Percentiles rank a stretch among this genome's conserved stretches.
These are phyloP conservation scores for Pleurostoma richardsiae DNA, from an alignment of 2,329 filamentous ascomycete species.

Conservation along the genomic window DNA sequence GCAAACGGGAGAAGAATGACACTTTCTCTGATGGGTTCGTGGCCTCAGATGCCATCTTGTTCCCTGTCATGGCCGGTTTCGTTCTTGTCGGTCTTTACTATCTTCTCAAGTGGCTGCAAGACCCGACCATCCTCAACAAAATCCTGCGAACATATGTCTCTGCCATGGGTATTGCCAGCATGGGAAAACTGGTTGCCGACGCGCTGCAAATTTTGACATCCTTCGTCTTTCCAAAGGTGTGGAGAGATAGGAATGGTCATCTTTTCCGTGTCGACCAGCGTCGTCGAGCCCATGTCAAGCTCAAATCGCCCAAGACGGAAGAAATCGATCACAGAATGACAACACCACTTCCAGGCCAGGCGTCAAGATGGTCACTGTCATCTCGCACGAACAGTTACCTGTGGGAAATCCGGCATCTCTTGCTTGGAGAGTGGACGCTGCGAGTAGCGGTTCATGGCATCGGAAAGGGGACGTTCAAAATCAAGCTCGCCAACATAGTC, in stretches of 20 bases:
- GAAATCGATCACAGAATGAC: constrained; percentile 23
- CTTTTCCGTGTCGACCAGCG: constrained; percentile 41
- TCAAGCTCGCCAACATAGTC: constrained; percentile 54
- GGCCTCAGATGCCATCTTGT: constrained; percentile 75
- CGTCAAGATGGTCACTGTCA: constrained; percentile 11
- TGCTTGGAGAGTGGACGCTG: constrained; percentile 47
- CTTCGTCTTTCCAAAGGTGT: constrained; percentile 70
- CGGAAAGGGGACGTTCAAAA: constrained; percentile 37
- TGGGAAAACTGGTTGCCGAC: constrained; percentile 71
- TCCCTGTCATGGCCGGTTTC: constrained; percentile 71
- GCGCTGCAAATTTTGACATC: constrained; percentile 57
- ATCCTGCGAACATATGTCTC: constrained; percentile 82
- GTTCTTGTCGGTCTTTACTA: constrained; percentile 75
- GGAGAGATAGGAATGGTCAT: constrained; percentile 39
- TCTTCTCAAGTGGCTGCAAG: constrained; percentile 82
- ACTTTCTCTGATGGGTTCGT: constrained; percentile 58
- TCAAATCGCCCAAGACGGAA: constrained; percentile 15
- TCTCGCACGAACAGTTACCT: constrained; percentile 18
- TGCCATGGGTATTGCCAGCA: constrained; percentile 69
- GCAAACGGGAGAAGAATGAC: constrained; percentile 43
- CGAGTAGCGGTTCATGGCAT: constrained; percentile 47
- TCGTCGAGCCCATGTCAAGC: constrained; percentile 27
- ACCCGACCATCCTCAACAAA: constrained; percentile 76
- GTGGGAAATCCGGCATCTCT: constrained; percentile 47
- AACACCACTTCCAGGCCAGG: constrained; percentile 9